Base-by-base conservation (phyloP, 805 yeast species). In the Candida vartiovaarae region DNA sequence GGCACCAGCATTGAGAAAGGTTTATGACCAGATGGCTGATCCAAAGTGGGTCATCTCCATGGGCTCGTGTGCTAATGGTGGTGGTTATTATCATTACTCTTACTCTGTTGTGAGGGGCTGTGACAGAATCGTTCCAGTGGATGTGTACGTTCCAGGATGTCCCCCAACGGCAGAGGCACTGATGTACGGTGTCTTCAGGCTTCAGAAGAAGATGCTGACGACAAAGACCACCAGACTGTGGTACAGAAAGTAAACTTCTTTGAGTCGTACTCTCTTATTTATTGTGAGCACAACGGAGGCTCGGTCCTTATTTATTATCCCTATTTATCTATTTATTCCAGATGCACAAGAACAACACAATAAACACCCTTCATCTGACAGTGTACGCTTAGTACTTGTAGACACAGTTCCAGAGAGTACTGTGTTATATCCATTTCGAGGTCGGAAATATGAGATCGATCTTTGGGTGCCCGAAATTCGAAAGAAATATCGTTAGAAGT, bases 51-150 rank as follows among this genome's bases (percentile, higher is more conserved):
- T 87, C 41, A 86, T 86, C 56, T 84, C 93, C 45, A 86, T 86
- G 95, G 95, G 95, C 39, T 82, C 91, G 6, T 86, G 95, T 69
- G 95, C 95, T 50, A 86, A 86, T 62, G 95, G 95, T 50, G 95
- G 95, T 48, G 95, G 95, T 31, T 86, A 86, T 68, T 86, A 86
- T 69, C 95, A 86, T 65, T 86, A 86, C 67, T 83, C 93, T 8
- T 86, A 86, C 68, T 76, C 89, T 35, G 95, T 87, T 26, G 95
- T 87, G 24, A 75, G 95, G 61, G 95, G 95, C 40, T 88, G 93
- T 59, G 95, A 86, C 70, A 71, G 95, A 60, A 73, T 86, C 44
- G 82, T 87, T 36, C 95, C 95, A 11, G 95, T 86, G 26, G 95
- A 86, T 63, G 83, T 86, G 34, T 86, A 87, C 60, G 95, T 86